Evolutionary conservation across 1,284 basidiomycete genomes (phyloP), one percentile per base, ranked within the genome.

Genomic region (Uromyces viciae-fabae): DNA sequence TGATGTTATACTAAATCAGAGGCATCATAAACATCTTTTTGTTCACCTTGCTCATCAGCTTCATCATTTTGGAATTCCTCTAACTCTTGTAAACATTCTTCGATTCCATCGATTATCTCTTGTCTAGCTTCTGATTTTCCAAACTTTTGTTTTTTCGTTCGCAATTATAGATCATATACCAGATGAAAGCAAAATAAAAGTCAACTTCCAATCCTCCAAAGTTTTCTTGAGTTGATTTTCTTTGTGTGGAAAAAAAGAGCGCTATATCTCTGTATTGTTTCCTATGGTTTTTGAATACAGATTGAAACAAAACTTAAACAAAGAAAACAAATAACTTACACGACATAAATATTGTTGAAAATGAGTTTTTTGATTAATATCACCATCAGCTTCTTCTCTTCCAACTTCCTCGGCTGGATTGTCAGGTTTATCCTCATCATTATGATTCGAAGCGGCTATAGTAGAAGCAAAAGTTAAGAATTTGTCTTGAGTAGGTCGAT

Each of bases 331-430:
- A 28, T 36, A 15, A 56, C 77, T 33, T 54, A 80, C 77, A 15
- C 68, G 66, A 80, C 77, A 80, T 36, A 80, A 58, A 42, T 80
- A 80, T 62, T 80, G 66, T 46, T 80, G 77, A 60, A 73, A 80
- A 33, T 80, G 77, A 40, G 62, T 40, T 52, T 77, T 77, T n/a
- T n/a, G 46, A 1, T 60, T 31, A 11, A 25, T 9, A n/a, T 25
- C 14, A n/a, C 56, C 56, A 31, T 22, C 38, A 58, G 38, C 4
- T 31, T 54, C 75, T 28, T 62, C 62, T 14, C 42, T 66, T 25
- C 7, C 9, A 19, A 33, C n/a, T 49, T 40, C 76, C 19, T 46
- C 22, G 31, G 40, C 60, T 31, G 74, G 46, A 25, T 31, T 14
- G 11, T 36, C 60, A 52, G 60, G 25, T 43, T 3, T 31, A 33